These are phyloP conservation scores for Teunomyces atbi DNA, from an alignment of 805 yeast species.

Conservation along the genomic window DNA sequence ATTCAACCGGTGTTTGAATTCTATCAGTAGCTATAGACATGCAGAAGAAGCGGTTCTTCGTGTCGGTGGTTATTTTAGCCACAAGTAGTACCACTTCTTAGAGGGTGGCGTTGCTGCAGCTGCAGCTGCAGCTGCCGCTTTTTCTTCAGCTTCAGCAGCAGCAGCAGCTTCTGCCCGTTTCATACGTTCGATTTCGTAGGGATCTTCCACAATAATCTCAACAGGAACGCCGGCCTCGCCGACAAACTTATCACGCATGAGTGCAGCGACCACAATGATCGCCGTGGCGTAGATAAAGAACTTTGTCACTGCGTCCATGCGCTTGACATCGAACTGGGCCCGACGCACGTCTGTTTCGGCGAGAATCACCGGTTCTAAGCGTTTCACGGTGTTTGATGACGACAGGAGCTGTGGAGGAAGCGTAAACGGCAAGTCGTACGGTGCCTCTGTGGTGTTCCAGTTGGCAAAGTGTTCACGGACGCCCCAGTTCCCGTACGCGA, in stretches of 20 bases:
- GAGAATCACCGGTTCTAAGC: slow-evolving; percentile 41
- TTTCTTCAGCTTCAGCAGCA: slow-evolving; percentile 16
- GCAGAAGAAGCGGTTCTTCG: no score
- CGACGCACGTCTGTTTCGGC: slow-evolving; percentile 45
- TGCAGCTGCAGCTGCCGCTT: slow-evolving; percentile 11
- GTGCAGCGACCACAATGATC: slow-evolving; percentile 49
- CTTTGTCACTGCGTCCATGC: slow-evolving; percentile 58
- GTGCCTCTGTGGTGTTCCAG: slow-evolving; percentile 44
- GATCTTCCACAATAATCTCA: slow-evolving; percentile 38
- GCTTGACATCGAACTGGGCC: slow-evolving; percentile 46
- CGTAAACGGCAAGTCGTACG: slow-evolving; percentile 61
- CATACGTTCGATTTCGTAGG: slow-evolving; percentile 29
- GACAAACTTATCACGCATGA: slow-evolving; percentile 52
- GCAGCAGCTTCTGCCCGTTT: slow-evolving; percentile 10
- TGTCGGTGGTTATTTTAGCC: slow-evolving; percentile 35
- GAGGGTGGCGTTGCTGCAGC: slow-evolving; percentile 6
- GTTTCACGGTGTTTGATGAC: slow-evolving; percentile 25
- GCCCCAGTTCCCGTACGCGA: slow-evolving; percentile 71
- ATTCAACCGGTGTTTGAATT: no score
- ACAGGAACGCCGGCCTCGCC: slow-evolving; percentile 45
- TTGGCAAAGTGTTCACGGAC: slow-evolving; percentile 56
- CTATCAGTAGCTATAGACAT: no score
- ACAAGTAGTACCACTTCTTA: slow-evolving; percentile 52
- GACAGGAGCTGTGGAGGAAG: slow-evolving; percentile 33
- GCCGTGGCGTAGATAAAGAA: slow-evolving; percentile 49